Evolutionary conservation across 179 eudicot species (phyloP), one percentile per base, ranked within the genome.

Genomic region (Silene noctiflora): DNA sequence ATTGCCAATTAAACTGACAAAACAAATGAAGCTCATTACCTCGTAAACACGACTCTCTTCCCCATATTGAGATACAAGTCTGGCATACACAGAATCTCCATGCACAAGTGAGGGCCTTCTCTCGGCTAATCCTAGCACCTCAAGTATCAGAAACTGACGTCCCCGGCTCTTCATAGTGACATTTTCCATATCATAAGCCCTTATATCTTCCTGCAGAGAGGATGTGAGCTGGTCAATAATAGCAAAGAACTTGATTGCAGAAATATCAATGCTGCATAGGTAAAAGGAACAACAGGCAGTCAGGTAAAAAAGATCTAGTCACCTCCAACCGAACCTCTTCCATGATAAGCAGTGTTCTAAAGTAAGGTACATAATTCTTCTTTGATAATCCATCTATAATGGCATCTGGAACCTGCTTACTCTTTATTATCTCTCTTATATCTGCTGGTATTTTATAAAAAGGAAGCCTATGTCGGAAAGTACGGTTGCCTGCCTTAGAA

Each of bases 91-190:
- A 33, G 33, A 73, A 83, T 93, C 98, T 61, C 96, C 91, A 76
- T 74, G 79, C 73, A 91, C 97, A 81, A 93, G 91, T 35, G 98
- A 93, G 75, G 98, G 98, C 73, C 98, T 83, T 84, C 80, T 86
- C 85, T 93, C 98, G 59, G 98, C 98, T 71, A 93, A 80, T 72
- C 98, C 98, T 31, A 92, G 93, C 61, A 95, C 97, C 86, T 93
- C 92, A 46, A 95, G 89, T 69, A 85, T 71, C 80, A 95, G 79
- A 48, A 82, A 85, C 14, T 77, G 84, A 58, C 67, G 76, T 33
- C 90, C 88, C 80, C 76, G 88, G 56, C 78, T 85, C 80, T 75
- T 87, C 87, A 95, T 78, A 14, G 83, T 29, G 19, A 86, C 87
- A 44, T 67, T 24, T 76, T 95, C 90, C 97, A 92, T 91, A 67